These are phyloP conservation scores for Fusarium beomiforme DNA, from an alignment of 2,329 filamentous ascomycete species.

Conservation along the genomic window DNA sequence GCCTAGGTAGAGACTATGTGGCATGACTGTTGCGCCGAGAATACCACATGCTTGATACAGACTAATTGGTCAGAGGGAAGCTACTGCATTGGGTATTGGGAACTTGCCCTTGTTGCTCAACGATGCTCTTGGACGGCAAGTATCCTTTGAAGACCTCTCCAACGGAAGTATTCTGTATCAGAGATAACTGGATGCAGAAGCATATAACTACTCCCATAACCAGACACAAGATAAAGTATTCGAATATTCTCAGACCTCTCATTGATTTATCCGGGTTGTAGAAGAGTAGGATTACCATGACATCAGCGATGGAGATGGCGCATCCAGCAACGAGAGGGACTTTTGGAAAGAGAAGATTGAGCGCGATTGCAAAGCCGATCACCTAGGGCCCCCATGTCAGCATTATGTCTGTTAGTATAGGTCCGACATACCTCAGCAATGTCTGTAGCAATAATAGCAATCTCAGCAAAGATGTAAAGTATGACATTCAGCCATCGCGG, in stretches of 20 bases:
- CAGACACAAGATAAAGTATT: slow-evolving; percentile 69
- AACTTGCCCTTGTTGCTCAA: slow-evolving; percentile 64
- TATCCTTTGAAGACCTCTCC: slow-evolving; percentile 73
- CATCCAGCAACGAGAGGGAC: slow-evolving; percentile 75
- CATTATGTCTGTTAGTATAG: too few species aligned
- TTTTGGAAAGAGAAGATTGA: slow-evolving; percentile 71
- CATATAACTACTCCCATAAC: slow-evolving; percentile 76
- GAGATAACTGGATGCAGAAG: slow-evolving; percentile 74
- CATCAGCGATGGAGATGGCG: slow-evolving; percentile 74
- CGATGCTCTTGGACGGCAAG: slow-evolving; percentile 67
- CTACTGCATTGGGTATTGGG: too few species aligned
- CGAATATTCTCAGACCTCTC: slow-evolving; percentile 66
- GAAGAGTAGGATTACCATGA: slow-evolving; percentile 74
- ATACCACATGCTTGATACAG: slow-evolving; percentile 78
- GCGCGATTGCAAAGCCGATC: slow-evolving; percentile 75
- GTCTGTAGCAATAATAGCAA: slow-evolving; percentile 76
- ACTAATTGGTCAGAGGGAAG: not conserved
- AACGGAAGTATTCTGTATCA: slow-evolving; percentile 65
- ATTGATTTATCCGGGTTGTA: slow-evolving; percentile 70
- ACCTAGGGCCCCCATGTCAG: slow-evolving; percentile 51
- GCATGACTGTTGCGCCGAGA: slow-evolving; percentile 80
- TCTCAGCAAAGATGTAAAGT: slow-evolving; percentile 71
- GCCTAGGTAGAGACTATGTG: slow-evolving; percentile 74
- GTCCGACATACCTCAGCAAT: slow-evolving; percentile 63
- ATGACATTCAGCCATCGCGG: slow-evolving; percentile 71